Conservation (phyloP, 1,284 basidiomycete species). For the Kalmanozyma brasiliensis region DNA sequence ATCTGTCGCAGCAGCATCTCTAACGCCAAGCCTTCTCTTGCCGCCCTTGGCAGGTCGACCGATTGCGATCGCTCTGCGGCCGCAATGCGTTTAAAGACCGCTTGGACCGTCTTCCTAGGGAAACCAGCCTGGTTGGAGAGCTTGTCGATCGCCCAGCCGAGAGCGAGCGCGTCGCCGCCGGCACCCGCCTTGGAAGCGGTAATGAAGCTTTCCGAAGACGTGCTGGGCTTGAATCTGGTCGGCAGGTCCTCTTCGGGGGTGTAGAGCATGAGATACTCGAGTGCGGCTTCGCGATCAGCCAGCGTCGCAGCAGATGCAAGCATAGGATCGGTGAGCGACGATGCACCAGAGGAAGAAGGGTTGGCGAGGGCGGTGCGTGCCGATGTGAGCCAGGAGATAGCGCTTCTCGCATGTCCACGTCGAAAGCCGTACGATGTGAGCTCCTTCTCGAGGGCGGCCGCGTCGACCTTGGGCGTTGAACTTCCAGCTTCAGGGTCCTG, state of each 20-base stretch:
- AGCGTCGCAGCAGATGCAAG: conserved; percentile 53
- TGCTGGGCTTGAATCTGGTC: conserved; percentile 69
- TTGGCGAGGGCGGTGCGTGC: conserved; percentile 47
- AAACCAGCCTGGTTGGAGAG: conserved; percentile 85
- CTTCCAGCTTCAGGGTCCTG: conserved; percentile 10
- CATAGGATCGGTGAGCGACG: conserved; percentile 45
- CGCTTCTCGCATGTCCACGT: conserved; percentile 58
- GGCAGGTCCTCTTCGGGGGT: conserved; percentile 83
- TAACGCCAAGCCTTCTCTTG: conserved; percentile 44
- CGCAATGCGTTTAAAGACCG: conserved; percentile 68
- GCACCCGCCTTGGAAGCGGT: conserved; percentile 71
- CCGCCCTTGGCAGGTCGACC: conserved; percentile 14
- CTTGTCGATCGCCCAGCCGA: conserved; percentile 84
- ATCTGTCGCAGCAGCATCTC: conserved; percentile 49
- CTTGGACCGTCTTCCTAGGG: conserved; percentile 78
- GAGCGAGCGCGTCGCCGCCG: conserved; percentile 74
- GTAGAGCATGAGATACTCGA: conserved; percentile 80
- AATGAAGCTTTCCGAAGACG: conserved; percentile 77
- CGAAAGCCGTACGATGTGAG: conserved; percentile 63
- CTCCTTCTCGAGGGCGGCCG: conserved; percentile 45
- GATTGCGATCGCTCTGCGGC: conserved; percentile 10
- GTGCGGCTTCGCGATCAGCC: conserved; percentile 73
- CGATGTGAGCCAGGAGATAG: conserved; percentile 54
- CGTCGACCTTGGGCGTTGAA: conserved; percentile 30
- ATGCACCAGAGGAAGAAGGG: conserved; percentile 8